A percentile compares a stretch with the other conserved stretches of the same genome.
These are phyloP conservation scores for Ogataea chonburiensis DNA, from an alignment of 805 yeast species.

Conservation along the genomic window DNA sequence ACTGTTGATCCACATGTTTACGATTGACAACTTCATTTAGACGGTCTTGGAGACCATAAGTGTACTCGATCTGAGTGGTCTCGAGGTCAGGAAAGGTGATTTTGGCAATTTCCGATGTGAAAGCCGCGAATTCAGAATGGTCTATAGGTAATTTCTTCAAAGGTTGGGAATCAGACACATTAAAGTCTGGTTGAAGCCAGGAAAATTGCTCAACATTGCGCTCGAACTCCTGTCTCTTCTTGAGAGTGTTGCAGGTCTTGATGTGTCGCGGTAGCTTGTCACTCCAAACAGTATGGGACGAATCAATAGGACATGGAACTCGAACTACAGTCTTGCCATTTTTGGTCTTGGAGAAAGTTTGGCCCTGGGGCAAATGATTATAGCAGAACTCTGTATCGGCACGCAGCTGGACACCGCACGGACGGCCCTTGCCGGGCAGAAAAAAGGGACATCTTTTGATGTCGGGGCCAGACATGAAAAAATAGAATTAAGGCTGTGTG, in stretches of 20 bases:
- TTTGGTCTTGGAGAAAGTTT: slow-evolving; percentile 19
- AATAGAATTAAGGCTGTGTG: slow-evolving; percentile 8
- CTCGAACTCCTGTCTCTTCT: slow-evolving; percentile 31
- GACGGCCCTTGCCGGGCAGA: slow-evolving; percentile 49
- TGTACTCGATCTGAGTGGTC: slow-evolving; percentile 24
- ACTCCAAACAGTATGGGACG: slow-evolving; percentile 70
- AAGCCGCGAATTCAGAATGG: slow-evolving; percentile 24
- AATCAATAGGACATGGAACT: slow-evolving; percentile 75
- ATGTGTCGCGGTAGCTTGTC: slow-evolving; percentile 55
- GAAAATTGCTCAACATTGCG: slow-evolving; percentile 29
- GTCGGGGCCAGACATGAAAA: slow-evolving; percentile 4
- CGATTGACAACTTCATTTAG: slow-evolving; percentile 51
- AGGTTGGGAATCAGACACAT: slow-evolving; percentile 32
- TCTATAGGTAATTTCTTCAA: slow-evolving; percentile 9
- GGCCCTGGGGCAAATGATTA: slow-evolving; percentile 46
- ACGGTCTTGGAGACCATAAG: slow-evolving; percentile 41
- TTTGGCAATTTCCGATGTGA: slow-evolving; percentile 18
- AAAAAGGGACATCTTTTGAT: slow-evolving; percentile 45
- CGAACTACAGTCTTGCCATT: slow-evolving; percentile 38
- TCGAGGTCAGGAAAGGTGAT: slow-evolving; percentile 12
- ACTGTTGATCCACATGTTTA: slow-evolving; percentile 82
- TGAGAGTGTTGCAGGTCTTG: slow-evolving; percentile 55
- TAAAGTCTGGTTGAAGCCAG: slow-evolving; percentile 54
- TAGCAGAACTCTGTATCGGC: slow-evolving; percentile 53
- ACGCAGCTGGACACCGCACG: slow-evolving; percentile 61